A percentile compares a stretch with the other conserved stretches of the same genome.
Evolutionary conservation across 1,139 yeast species (phyloP).

Genomic region (Hyphopichia buzzinii): DNA sequence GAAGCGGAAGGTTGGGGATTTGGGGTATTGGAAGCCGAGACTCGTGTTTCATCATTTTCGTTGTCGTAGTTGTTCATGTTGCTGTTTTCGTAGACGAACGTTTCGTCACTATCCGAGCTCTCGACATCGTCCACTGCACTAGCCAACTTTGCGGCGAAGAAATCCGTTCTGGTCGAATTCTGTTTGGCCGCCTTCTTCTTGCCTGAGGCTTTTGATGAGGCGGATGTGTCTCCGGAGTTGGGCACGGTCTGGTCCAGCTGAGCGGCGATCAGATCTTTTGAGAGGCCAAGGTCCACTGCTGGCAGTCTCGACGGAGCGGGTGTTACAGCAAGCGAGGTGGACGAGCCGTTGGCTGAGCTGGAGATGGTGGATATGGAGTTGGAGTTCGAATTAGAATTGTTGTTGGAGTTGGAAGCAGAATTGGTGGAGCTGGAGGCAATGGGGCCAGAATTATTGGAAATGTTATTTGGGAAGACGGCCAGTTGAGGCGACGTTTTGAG

Average conservation of each 20-base stretch:
- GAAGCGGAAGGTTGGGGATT: background rate
- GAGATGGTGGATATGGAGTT: constrained; percentile 14
- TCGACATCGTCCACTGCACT: constrained; percentile 91
- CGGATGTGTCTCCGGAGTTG: background rate
- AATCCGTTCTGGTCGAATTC: constrained; percentile 70
- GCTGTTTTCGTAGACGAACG: constrained; percentile 81
- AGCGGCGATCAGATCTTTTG: no score
- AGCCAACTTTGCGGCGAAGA: constrained; percentile 91
- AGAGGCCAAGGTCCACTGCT: background rate
- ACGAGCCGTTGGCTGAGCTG: constrained; percentile 4
- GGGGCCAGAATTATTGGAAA: constrained; percentile 11
- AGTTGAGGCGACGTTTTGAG: constrained; percentile 35
- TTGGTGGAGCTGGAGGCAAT: constrained; percentile 4
- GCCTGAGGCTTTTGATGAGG: constrained; percentile 3
- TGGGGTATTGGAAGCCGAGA: constrained; percentile 7
- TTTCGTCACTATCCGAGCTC: constrained; percentile 85
- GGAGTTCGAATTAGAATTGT: constrained; percentile 14
- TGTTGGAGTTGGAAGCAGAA: no score
- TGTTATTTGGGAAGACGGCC: constrained; percentile 22
- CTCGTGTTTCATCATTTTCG: constrained; percentile 6
- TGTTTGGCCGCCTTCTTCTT: constrained; percentile 24
- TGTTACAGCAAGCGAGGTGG: constrained; percentile 1
- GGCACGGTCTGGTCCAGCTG: background rate
- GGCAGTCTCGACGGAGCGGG: constrained; percentile 3
- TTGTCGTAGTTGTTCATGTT: constrained; percentile 21